Evolutionary conservation across 441 rosid species (phyloP).

Genomic region (Omphalea diandra): DNA sequence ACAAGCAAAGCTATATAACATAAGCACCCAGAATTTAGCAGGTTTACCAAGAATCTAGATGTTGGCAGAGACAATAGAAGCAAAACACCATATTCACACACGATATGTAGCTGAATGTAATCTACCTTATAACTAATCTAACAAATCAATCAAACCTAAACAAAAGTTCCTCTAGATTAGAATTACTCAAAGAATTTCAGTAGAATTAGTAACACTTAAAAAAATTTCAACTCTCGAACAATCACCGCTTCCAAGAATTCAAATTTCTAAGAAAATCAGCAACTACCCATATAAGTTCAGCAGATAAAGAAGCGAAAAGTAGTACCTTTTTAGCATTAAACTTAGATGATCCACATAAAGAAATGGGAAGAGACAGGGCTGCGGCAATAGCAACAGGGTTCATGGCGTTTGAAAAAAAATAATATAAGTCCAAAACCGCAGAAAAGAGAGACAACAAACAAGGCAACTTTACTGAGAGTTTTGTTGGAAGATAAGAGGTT

Average conservation of each 20-base stretch:
- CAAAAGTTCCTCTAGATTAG: neutral
- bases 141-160: constrained; percentile 2
- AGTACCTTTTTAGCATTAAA: constrained; percentile 54
- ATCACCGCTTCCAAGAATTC: neutral
- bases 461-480: constrained; percentile 8
- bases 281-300: constrained; percentile 16
- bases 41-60: neutral
- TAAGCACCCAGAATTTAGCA: neutral
- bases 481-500: constrained; percentile 64
- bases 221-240: neutral
- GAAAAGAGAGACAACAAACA: constrained; percentile 16
- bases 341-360: constrained; percentile 53
- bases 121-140: neutral
- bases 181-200: neutral
- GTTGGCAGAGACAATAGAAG: neutral
- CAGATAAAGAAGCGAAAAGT: neutral
- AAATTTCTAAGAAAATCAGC: neutral
- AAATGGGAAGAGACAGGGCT: constrained; percentile 69
- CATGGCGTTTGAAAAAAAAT: constrained; percentile 49
- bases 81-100: neutral
- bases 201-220: too few species aligned
- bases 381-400: constrained; percentile 66
- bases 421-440: constrained; percentile 1
- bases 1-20: neutral
- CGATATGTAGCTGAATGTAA: neutral